Percentiles rank a stretch among this genome's conserved stretches.
phyloP scores from a whole-genome alignment of 1,139 yeast species.

The Kodamaea derodonti region DNA sequence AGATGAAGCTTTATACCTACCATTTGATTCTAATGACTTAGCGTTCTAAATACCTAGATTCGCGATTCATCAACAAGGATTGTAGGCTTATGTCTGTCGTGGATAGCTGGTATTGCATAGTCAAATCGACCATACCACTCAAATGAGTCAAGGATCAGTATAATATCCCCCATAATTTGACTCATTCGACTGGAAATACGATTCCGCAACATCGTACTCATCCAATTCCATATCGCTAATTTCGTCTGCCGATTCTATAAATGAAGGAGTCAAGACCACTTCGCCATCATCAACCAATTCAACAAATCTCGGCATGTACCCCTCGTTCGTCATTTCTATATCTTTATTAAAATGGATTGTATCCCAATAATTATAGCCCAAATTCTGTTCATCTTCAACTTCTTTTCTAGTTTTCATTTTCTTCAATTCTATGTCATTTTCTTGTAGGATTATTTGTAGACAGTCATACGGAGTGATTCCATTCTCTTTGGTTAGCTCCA shows the following conservation, averaged over 20 bases:
- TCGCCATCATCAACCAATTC: slow-evolving; percentile 4
- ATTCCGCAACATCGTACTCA: too few relatives aligned
- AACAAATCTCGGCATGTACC: slow-evolving; percentile 5
- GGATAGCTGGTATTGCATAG: too few relatives aligned
- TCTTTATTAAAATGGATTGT: slow-evolving; percentile 14
- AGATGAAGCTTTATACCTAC: too few relatives aligned
- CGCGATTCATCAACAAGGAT: too few relatives aligned
- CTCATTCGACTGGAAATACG: slow-evolving; percentile 9
- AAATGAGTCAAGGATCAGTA: too few relatives aligned
- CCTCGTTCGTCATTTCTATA: slow-evolving; percentile 30
- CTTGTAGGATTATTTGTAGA: slow-evolving; percentile 23
- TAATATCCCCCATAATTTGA: slow-evolving; percentile 25
- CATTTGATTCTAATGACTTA: too few relatives aligned
- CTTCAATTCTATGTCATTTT: slow-evolving; percentile 23
- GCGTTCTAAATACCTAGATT: too few relatives aligned
- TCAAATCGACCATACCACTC: too few relatives aligned
- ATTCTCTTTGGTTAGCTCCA: slow-evolving; percentile 18
- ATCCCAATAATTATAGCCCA: slow-evolving; percentile 10
- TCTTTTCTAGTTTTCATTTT: slow-evolving; percentile 13
- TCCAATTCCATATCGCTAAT: slow-evolving; percentile 11
- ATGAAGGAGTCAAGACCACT: slow-evolving; percentile 7
- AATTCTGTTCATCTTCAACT: slow-evolving; percentile 1
- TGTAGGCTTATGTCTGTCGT: too few relatives aligned
- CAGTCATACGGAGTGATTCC: slow-evolving; percentile 23
- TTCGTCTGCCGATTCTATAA: slow-evolving; percentile 6